A percentile compares a stretch with the other conserved stretches of the same genome.
These are phyloP conservation scores for Boletus rubroflammeus DNA, from an alignment of 768 basidiomycete species.

Conservation along the genomic window DNA sequence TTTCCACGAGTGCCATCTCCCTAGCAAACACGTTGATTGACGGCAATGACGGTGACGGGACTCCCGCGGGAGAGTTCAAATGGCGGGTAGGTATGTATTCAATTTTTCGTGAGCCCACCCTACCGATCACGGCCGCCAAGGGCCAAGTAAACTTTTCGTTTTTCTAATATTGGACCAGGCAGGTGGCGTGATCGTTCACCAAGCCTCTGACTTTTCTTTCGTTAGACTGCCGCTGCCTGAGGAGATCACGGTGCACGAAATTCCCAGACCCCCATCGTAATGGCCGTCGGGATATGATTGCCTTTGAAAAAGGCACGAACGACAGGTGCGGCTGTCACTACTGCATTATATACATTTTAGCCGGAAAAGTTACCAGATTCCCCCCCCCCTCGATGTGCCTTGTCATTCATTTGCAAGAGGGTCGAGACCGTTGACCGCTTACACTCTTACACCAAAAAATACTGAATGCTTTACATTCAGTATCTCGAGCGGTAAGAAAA, in stretches of 20 bases:
- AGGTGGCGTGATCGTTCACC: background rate
- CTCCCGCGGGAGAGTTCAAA: background rate
- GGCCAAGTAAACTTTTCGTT: background rate
- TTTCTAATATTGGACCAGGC: slow-evolving; percentile 14
- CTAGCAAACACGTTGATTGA: slow-evolving; percentile 2
- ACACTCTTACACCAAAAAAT: too few relatives aligned
- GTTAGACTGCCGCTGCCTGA: background rate
- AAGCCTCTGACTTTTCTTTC: background rate
- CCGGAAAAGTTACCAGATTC: too few relatives aligned
- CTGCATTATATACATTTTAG: too few relatives aligned
- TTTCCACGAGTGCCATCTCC: slow-evolving; percentile 8
- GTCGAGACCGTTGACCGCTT: too few relatives aligned
- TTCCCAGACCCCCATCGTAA: background rate
- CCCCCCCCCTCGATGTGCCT: too few relatives aligned
- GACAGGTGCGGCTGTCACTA: too few relatives aligned
- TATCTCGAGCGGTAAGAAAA: too few relatives aligned
- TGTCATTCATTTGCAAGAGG: too few relatives aligned
- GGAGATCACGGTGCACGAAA: background rate
- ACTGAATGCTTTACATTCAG: too few relatives aligned
- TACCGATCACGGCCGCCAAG: background rate
- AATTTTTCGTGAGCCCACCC: background rate
- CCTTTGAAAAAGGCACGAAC: too few relatives aligned
- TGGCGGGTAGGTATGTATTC: background rate
- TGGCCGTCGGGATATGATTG: too few relatives aligned
- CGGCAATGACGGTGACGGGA: background rate